Evolutionary conservation across 208 protist species (phyloP).

Genomic region (Crithidia fasciculata): DNA sequence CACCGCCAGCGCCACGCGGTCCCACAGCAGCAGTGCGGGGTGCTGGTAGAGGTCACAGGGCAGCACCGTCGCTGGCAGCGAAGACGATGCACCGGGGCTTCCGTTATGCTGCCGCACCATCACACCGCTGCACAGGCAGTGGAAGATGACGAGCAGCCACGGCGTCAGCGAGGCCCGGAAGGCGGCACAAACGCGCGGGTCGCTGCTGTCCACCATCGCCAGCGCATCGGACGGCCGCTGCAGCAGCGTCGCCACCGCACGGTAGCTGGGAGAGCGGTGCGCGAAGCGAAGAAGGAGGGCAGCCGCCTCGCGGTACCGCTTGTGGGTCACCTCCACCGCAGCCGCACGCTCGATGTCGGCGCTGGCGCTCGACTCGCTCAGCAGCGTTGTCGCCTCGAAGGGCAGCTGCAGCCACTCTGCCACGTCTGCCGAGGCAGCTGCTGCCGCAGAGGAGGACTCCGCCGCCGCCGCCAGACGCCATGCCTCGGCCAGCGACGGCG

Average conservation of each 20-base stretch:
- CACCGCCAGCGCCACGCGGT: constrained; percentile 75
- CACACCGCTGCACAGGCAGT: constrained; percentile 37
- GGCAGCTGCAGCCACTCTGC: constrained; percentile 15
- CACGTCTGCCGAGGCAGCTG: not conserved
- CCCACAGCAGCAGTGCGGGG: constrained; percentile 60
- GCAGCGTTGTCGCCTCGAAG: constrained; percentile 16
- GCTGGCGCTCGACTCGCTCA: constrained; percentile 22
- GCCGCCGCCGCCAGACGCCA: constrained; percentile 1
- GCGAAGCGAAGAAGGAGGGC: constrained; percentile 47
- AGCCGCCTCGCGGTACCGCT: constrained; percentile 38
- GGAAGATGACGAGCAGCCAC: constrained; percentile 73
- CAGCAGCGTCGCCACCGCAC: constrained; percentile 52
- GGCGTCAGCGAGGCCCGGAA: constrained; percentile 71
- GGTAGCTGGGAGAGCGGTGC: constrained; percentile 49
- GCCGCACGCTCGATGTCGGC: constrained; percentile 66
- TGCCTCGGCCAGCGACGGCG: constrained; percentile 20
- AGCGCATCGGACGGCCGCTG: constrained; percentile 32
- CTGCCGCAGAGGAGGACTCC: not conserved
- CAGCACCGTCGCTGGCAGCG: constrained; percentile 8
- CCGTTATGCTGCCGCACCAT: not conserved
- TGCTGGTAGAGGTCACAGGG: constrained; percentile 32
- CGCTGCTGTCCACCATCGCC: constrained; percentile 38
- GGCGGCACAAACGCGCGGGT: constrained; percentile 45
- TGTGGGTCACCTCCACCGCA: constrained; percentile 72
- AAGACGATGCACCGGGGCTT: not conserved